phyloP scores from a whole-genome alignment of 1,284 basidiomycete species.

The Lignosus rhinocerotis region DNA sequence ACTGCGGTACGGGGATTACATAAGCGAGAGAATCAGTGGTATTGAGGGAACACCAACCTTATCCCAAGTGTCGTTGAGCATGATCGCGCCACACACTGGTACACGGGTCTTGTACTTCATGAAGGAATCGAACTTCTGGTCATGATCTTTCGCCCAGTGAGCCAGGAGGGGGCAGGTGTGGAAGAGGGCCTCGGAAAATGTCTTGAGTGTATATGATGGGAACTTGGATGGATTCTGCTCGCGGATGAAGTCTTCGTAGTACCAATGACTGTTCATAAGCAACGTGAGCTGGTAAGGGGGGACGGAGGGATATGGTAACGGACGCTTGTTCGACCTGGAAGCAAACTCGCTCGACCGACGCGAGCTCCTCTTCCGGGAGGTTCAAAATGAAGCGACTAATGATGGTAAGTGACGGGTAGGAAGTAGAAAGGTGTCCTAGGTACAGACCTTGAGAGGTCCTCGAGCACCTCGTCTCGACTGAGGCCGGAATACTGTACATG shows the following conservation, averaged over 20 bases:
- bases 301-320: slow-evolving; percentile 35
- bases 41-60: slow-evolving; percentile 60
- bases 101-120: slow-evolving; percentile 97
- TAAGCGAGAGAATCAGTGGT: slow-evolving; percentile 11
- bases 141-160: slow-evolving; percentile 79
- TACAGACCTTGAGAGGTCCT: slow-evolving; percentile 83
- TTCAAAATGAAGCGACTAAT: slow-evolving; percentile 93
- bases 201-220: slow-evolving; percentile 86
- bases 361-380: slow-evolving; percentile 91
- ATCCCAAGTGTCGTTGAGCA: slow-evolving; percentile 89
- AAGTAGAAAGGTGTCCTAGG: slow-evolving; percentile 6
- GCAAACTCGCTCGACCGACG: slow-evolving; percentile 90
- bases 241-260: slow-evolving; percentile 98
- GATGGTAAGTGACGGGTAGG: slow-evolving; percentile 9
- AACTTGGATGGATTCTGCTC: slow-evolving; percentile 81
- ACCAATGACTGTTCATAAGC: slow-evolving; percentile 82
- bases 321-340: slow-evolving; percentile 99
- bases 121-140: slow-evolving; percentile 79
- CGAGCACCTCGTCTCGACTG: slow-evolving; percentile 75
- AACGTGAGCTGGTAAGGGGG: neutral
- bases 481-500: slow-evolving; percentile 26
- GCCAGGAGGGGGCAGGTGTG: slow-evolving; percentile 78
- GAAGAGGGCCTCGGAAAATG: slow-evolving; percentile 94
- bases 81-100: slow-evolving; percentile 97
- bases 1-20: slow-evolving; percentile 47